Percentiles rank a stretch among this genome's conserved stretches.
Conservation (phyloP, 495 filamentous ascomycete genomes). For the Haplographium delicatum region DNA sequence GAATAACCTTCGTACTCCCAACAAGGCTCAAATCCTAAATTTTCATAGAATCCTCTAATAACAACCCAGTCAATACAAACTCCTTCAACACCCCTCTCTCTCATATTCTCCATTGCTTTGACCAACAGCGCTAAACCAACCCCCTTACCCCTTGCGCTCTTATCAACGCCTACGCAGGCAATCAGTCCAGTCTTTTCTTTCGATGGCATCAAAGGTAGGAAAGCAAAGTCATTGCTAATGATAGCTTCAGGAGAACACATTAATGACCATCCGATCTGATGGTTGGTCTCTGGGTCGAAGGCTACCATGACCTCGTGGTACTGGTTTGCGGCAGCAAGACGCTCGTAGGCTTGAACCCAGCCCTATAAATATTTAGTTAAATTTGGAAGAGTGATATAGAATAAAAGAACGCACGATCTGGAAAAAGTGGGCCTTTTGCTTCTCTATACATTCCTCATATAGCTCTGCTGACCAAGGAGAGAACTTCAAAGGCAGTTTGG, state of each 20-base stretch:
- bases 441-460: constrained; percentile 39
- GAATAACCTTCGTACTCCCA: constrained; percentile 35
- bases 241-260: constrained; percentile 37
- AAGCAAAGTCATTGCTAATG: constrained; percentile 38
- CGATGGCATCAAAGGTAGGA: constrained; percentile 34
- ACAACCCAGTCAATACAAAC: constrained; percentile 49
- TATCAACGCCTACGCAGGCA: constrained; percentile 45
- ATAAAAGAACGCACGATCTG: constrained; percentile 29
- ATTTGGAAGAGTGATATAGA: neutral
- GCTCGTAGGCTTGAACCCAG: constrained; percentile 43
- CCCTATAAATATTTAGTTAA: constrained; percentile 25
- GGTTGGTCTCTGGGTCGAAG: constrained; percentile 31
- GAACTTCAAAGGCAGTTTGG: constrained; percentile 33
- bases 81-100: constrained; percentile 38
- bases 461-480: constrained; percentile 33
- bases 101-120: constrained; percentile 47
- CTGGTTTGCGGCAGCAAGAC: constrained; percentile 34
- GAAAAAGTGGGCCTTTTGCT: constrained; percentile 40
- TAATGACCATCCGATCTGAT: constrained; percentile 46
- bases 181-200: constrained; percentile 45
- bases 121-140: constrained; percentile 43
- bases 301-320: constrained; percentile 43
- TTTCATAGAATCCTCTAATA: constrained; percentile 46
- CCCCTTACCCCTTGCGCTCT: constrained; percentile 33
- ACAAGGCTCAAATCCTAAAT: constrained; percentile 40